Evolutionary conservation across 768 basidiomycete genomes (phyloP).

Genomic region (Chalciporus sphaerocephalus): DNA sequence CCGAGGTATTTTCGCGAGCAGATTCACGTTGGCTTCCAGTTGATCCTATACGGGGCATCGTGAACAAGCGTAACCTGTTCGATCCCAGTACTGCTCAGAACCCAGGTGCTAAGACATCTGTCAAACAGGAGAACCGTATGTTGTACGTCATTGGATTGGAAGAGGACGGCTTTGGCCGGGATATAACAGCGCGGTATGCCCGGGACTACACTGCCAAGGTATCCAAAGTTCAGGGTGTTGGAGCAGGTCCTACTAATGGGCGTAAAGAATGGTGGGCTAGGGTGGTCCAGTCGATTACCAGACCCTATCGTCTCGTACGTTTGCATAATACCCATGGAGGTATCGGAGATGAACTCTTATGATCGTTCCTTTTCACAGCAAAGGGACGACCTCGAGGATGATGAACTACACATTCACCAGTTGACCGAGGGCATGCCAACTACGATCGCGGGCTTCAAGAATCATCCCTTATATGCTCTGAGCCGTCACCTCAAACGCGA

Average conservation of each 20-base stretch:
- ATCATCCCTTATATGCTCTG: slow-evolving; percentile 90
- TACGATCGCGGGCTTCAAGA: slow-evolving; percentile 87
- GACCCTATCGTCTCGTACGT: slow-evolving; percentile 81
- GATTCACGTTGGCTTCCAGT: slow-evolving; percentile 91
- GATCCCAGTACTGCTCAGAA: slow-evolving; percentile 53
- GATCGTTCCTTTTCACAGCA: slow-evolving; percentile 45
- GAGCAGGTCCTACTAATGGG: slow-evolving; percentile 44
- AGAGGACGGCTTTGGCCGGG: slow-evolving; percentile 88
- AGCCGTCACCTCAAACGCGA: slow-evolving; percentile 83
- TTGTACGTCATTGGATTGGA: slow-evolving; percentile 91
- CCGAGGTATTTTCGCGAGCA: slow-evolving; percentile 91
- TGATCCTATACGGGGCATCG: slow-evolving; percentile 77
- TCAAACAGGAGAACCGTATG: slow-evolving; percentile 71
- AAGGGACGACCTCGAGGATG: slow-evolving; percentile 90
- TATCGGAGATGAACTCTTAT: slow-evolving; percentile 17
- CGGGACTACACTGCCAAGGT: slow-evolving; percentile 75
- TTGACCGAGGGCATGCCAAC: slow-evolving; percentile 91
- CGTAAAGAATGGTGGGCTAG: slow-evolving; percentile 84
- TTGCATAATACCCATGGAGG: slow-evolving; percentile 12
- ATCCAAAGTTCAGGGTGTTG: slow-evolving; percentile 69
- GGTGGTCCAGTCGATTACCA: slow-evolving; percentile 54
- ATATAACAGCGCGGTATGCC: slow-evolving; percentile 89
- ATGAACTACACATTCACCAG: slow-evolving; percentile 73
- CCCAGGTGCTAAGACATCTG: slow-evolving; percentile 9
- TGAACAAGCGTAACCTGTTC: slow-evolving; percentile 77